Base-by-base conservation (phyloP, 164 flowering plant species). In the Piper betle region DNA sequence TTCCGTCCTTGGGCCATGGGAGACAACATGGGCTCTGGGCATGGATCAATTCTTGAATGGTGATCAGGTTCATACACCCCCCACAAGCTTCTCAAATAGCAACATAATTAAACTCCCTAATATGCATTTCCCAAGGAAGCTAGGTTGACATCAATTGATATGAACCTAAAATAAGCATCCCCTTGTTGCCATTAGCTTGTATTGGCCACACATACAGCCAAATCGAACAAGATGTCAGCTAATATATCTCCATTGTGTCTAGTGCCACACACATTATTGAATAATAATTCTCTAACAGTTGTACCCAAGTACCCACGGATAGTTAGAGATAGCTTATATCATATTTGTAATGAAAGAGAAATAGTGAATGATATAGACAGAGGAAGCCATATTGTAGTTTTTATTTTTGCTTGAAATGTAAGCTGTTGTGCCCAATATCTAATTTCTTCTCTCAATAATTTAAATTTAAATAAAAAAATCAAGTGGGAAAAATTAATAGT, bases 71-170 rank as follows among this genome's bases (percentile, higher is more conserved):
- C 79, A 74, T 74, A 75, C 60, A 66, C 52, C 37, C 60, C 55
- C 58, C 52, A 39, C 41, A 41, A 53, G 46, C 50, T 41, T 42
- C 60, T 58, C 57, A 67, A 65, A 50, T 66, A 65, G 13, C 43
- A 16, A 20, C 46, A 12, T 52, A 33, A 13, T 15, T 59, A 62
- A 20, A 39, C 38, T n/a, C n/a, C 43, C 39, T 55, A 56, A 10
- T 37, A 66, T 59, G 18, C 43, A 53, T 72, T 75, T 66, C 64
- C 74, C n/a, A n/a, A n/a, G n/a, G n/a, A 57, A 73, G 71, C 62
- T 59, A 66, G 68, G 80, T 74, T 80, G 79, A 78, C 84, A 72
- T 69, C 66, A 66, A 74, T 69, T 33, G 61, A 43, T 59, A 62
- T n/a, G n/a, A 66, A 43, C 56, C n/a, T 62, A 60, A 60, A 43